These are phyloP conservation scores for Gossypium sturtianum DNA, from an alignment of 345 rosid species.

Conservation along the genomic window DNA sequence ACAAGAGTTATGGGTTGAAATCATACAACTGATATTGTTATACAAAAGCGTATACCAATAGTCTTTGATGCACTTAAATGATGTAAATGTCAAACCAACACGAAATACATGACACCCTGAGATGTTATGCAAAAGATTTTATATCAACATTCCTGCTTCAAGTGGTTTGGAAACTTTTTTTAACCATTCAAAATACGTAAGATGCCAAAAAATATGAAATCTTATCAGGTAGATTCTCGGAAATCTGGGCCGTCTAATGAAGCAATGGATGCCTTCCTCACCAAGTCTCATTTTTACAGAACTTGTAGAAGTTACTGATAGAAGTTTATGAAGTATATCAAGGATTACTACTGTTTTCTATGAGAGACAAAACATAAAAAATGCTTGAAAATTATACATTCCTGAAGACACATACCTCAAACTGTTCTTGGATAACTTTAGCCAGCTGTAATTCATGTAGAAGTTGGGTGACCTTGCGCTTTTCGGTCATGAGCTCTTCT, in stretches of 20 bases:
- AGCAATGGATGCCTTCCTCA: background rate
- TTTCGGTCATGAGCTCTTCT: conserved; percentile 68
- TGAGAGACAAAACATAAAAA: background rate
- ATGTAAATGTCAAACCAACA: background rate
- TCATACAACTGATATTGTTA: background rate
- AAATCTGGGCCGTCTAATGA: background rate
- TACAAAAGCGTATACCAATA: background rate
- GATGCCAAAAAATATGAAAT: background rate
- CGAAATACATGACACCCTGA: background rate
- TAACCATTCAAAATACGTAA: background rate
- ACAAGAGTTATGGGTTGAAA: background rate
- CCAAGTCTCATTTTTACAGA: background rate
- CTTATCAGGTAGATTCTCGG: background rate
- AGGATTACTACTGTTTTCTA: background rate
- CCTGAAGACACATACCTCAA: conserved; percentile 42
- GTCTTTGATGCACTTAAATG: background rate
- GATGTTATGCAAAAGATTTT: background rate
- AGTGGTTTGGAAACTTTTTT: background rate
- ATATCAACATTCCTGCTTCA: background rate
- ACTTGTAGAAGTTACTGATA: background rate
- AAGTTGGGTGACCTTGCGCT: conserved; percentile 42
- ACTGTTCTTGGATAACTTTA: conserved; percentile 37
- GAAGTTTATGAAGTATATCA: background rate
- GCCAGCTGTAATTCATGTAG: conserved; percentile 48
- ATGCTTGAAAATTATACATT: background rate